Evolutionary conservation across 768 basidiomycete species (phyloP).

Genomic region (Lactarius sanguifluus): DNA sequence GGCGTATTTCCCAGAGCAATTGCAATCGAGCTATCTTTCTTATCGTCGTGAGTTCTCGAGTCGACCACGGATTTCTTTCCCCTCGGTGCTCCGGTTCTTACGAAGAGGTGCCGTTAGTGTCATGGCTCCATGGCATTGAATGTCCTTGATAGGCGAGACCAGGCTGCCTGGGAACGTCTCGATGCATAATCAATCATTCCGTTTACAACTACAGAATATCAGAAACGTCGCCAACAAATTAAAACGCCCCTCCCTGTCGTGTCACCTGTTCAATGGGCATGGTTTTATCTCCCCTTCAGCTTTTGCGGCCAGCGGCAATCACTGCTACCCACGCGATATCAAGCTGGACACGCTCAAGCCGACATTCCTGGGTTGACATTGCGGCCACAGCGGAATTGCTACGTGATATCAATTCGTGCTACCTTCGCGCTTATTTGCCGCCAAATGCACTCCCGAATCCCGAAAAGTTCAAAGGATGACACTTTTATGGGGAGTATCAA

Average conservation of each 20-base stretch:
- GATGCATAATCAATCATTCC: neutral
- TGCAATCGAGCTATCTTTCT: neutral
- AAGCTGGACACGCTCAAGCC: neutral
- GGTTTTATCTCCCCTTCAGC: neutral
- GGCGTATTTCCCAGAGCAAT: neutral
- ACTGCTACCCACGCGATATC: neutral
- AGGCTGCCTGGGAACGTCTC: neutral
- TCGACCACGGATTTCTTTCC: neutral
- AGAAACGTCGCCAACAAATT: neutral
- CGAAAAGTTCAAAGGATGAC: slow-evolving; percentile 9
- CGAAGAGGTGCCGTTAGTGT: slow-evolving; percentile 14
- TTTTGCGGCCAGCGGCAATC: neutral
- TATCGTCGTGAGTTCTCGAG: slow-evolving; percentile 1
- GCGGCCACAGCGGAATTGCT: neutral
- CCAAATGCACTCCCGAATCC: neutral
- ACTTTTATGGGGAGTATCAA: slow-evolving; percentile 8
- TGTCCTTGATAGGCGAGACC: neutral
- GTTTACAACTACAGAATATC: neutral
- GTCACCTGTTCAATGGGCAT: neutral
- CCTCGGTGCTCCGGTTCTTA: neutral
- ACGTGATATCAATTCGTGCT: neutral
- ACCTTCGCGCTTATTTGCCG: neutral
- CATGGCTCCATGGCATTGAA: neutral
- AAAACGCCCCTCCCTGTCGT: neutral
- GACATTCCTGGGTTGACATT: slow-evolving; percentile 2